phyloP scores from a whole-genome alignment of 345 rosid species.

The Anastatica hierochuntica region DNA sequence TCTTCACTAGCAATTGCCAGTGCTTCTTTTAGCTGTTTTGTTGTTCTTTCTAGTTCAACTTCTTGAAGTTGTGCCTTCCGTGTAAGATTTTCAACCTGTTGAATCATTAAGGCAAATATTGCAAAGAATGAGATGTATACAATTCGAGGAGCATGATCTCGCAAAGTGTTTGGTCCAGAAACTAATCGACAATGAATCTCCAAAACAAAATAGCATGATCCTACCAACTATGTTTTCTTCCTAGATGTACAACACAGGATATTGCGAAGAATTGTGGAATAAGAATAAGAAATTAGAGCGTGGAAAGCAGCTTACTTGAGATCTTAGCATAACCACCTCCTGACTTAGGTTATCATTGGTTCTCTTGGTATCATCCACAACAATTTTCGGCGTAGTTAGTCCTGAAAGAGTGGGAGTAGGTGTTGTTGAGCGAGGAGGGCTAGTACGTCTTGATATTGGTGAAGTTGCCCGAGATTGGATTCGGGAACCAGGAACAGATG shows the following conservation, averaged over 20 bases:
- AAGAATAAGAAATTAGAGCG: background rate
- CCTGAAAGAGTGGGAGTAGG: conserved; percentile 96
- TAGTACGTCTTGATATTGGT: conserved; percentile 87
- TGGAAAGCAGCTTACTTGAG: conserved; percentile 47
- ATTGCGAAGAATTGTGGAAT: background rate
- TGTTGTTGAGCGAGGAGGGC: conserved; percentile 98
- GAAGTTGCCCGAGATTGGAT: conserved; percentile 97
- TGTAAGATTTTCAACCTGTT: conserved; percentile 86
- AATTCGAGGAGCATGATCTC: no score
- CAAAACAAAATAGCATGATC: background rate
- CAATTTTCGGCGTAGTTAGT: conserved; percentile 65
- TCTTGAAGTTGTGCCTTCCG: conserved; percentile 84
- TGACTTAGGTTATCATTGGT: conserved; percentile 68
- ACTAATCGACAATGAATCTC: no score
- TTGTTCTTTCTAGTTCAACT: conserved; percentile 76
- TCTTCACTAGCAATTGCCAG: conserved; percentile 81
- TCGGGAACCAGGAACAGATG: conserved; percentile 99
- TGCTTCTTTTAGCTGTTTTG: conserved; percentile 86
- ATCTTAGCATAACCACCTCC: conserved; percentile 78
- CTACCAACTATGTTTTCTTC: background rate
- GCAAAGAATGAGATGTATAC: no score
- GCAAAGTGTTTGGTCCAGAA: no score
- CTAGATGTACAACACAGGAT: no score
- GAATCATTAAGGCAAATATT: conserved; percentile 8
- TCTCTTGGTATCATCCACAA: conserved; percentile 68